Base-by-base conservation (phyloP, 2,329 filamentous ascomycete genomes). In the Aspergillus alliaceus region DNA sequence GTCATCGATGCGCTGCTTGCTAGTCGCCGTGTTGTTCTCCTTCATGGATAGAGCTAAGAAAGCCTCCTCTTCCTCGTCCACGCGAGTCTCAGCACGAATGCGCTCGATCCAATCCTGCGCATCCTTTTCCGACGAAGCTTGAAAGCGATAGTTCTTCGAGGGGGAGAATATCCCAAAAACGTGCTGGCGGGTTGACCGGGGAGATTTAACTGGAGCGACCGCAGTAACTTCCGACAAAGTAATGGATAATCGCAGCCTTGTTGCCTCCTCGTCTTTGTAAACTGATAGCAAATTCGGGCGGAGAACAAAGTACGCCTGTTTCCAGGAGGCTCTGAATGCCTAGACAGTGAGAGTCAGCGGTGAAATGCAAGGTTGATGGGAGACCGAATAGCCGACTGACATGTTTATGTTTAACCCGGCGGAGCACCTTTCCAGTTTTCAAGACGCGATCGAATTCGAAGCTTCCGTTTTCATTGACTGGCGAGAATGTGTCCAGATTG, bases 371-470 rank as follows among this genome's bases (percentile, higher is more conserved):
- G 15, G 49, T 20, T 32, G 27, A 34, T 47, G 25, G 18, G 14
- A 15, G 29, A 7, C 3, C 15, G 25, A 14, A 35, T 35, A 39
- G 53, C 15, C 14, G 34, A 59, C 68, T 60, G 75, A 92, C 91
- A 87, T 96, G 96, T 59, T 93, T 98, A 80, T 93, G 96, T 67
- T 93, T 89, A 18, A 92, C 96, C 65, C 93, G 86, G 77, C 96
- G 96, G 70, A 90, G 84, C 37, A 96, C 87, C 64, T 89, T 89
- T 58, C 93, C 93, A 56, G 89, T 87, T 78, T 96, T 98, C 73
- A 98, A 84, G 54, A 98, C 90, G 51, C 92, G 88, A 75, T 99
- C 95, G 69, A 96, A 96, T 69, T 95, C 93, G 73, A 96, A 99
- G 75, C 91, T 95, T 61, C 95, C 95, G 75, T 96, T 93, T 75